Conservation (phyloP, 306 rosid genomes). For the Quercus aquifolioides region DNA sequence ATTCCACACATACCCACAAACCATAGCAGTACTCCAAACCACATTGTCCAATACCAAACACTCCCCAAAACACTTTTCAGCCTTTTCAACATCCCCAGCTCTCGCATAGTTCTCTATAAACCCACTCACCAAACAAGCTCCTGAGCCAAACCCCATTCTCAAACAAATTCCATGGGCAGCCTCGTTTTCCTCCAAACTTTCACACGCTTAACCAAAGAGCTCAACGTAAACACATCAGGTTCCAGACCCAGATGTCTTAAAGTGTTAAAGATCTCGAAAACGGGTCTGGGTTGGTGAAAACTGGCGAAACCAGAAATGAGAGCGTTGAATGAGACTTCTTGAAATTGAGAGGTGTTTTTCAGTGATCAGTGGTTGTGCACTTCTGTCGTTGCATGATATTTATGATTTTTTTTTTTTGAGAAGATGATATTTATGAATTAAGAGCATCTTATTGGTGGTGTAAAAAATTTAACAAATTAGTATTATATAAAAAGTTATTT, state of each 20-base stretch:
- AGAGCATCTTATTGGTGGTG: too few relatives aligned
- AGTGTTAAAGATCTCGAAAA: constrained; percentile 1
- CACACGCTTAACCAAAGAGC: constrained; percentile 9
- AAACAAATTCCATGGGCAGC: constrained; percentile 15
- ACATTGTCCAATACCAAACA: constrained; percentile 15
- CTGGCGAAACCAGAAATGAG: constrained; percentile 12
- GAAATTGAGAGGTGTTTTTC: too few relatives aligned
- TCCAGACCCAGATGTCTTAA: constrained; percentile 9
- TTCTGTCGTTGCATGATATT: too few relatives aligned
- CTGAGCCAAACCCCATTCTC: constrained; percentile 11
- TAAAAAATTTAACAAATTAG: too few relatives aligned
- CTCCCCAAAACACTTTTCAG: constrained; percentile 19
- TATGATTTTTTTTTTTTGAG: too few relatives aligned
- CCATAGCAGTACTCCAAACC: constrained; percentile 13
- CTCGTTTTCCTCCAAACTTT: constrained; percentile 10
- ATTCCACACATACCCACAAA: constrained; percentile 21
- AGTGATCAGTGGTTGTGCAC: too few relatives aligned
- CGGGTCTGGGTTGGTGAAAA: neutral
- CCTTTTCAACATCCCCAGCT: constrained; percentile 9
- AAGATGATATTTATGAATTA: too few relatives aligned
- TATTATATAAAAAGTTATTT: too few relatives aligned
- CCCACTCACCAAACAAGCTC: constrained; percentile 13
- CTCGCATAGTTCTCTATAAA: constrained; percentile 14
- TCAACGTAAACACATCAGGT: constrained; percentile 11
- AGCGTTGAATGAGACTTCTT: neutral